Percentiles rank a stretch among this genome's conserved stretches.
These are phyloP conservation scores for Microbotryum intermedium DNA, from an alignment of 1,284 basidiomycete species.

Conservation along the genomic window DNA sequence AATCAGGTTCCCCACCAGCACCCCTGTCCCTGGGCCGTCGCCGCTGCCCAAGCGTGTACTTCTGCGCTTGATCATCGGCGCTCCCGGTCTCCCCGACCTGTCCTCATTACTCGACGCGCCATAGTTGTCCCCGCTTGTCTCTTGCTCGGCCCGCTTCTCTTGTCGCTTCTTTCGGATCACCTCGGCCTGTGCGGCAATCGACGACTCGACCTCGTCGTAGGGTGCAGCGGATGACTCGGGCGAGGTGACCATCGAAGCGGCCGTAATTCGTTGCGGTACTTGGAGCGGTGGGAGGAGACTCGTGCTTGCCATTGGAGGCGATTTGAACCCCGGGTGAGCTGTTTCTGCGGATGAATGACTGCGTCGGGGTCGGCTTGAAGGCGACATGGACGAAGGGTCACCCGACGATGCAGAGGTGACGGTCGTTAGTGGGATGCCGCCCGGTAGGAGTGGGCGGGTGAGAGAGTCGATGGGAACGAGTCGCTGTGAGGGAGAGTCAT, in stretches of 20 bases:
- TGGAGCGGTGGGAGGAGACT: too few relatives aligned
- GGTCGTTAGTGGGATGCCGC: too few relatives aligned
- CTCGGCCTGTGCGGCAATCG: conserved; percentile 23
- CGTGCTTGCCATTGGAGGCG: too few relatives aligned
- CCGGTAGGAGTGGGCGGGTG: conserved; percentile 1
- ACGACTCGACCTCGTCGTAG: conserved; percentile 23
- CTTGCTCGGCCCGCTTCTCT: conserved; percentile 20
- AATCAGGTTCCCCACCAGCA: conserved; percentile 87
- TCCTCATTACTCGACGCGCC: neutral
- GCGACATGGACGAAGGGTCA: too few relatives aligned
- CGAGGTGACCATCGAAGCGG: too few relatives aligned
- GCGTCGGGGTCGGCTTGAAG: too few relatives aligned
- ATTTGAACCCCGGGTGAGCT: too few relatives aligned
- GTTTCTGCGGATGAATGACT: too few relatives aligned
- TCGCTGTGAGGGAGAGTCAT: neutral
- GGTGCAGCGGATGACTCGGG: too few relatives aligned
- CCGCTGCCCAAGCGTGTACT: neutral
- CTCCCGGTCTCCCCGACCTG: neutral
- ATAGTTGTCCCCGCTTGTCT: neutral
- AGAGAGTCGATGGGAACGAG: conserved; percentile 6
- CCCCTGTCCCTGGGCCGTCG: conserved; percentile 33
- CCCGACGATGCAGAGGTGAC: too few relatives aligned
- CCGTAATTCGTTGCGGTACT: too few relatives aligned
- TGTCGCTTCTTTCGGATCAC: conserved; percentile 20
- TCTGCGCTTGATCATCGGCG: neutral